Conservation (phyloP, 2,329 filamentous ascomycete genomes). For the Aspergillus sp. region DNA sequence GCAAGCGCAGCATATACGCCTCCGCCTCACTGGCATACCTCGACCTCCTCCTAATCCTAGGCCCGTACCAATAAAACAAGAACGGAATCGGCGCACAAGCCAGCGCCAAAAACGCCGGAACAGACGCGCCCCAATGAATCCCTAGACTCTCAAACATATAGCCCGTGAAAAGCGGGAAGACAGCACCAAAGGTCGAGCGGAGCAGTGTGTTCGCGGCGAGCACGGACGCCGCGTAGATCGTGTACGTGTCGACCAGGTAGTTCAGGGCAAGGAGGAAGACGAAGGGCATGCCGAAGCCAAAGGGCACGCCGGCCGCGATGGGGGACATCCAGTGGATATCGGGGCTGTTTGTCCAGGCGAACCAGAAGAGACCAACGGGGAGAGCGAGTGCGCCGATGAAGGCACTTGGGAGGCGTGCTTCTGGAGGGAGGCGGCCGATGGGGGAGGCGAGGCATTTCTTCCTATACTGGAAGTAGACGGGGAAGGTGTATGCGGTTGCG, state of each 20-base stretch:
- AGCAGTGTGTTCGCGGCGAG: conserved; percentile 46
- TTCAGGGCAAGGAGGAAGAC: not conserved
- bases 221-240: conserved; percentile 35
- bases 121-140: conserved; percentile 61
- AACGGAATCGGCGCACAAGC: conserved; percentile 51
- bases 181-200: conserved; percentile 44
- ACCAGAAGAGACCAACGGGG: conserved; percentile 10
- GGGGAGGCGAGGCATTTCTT: too few relatives aligned
- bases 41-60: conserved; percentile 51
- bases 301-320: not conserved
- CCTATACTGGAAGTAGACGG: not conserved
- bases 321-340: not conserved
- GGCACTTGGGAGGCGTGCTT: not conserved
- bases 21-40: too few relatives aligned
- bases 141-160: conserved; percentile 64
- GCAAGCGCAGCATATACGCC: too few relatives aligned
- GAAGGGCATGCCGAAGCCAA: not conserved
- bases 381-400: not conserved
- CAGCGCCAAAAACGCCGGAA: conserved; percentile 58
- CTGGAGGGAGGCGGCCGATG: not conserved
- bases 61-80: conserved; percentile 55
- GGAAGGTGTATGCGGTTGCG: not conserved
- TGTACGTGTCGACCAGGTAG: too few relatives aligned
- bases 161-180: conserved; percentile 50
- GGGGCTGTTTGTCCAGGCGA: conserved; percentile 3